These are phyloP conservation scores for Maudiozyma serrabonitensis DNA, from an alignment of 805 yeast genomes.

Conservation along the genomic window DNA sequence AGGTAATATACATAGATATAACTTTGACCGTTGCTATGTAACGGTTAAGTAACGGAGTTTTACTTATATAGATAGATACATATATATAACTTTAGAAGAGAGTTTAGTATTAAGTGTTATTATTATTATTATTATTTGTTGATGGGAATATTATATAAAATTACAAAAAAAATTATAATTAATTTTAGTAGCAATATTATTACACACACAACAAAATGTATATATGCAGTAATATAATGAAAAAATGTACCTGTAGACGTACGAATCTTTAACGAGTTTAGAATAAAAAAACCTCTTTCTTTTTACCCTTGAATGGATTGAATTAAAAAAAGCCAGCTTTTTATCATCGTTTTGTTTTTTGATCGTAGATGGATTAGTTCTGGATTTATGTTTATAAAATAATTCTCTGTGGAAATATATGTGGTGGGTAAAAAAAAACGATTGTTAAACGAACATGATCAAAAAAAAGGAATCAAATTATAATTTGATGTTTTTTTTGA, in stretches of 20 bases:
- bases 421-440: background rate
- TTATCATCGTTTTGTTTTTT: background rate
- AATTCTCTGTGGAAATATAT: background rate
- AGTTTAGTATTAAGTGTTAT: background rate
- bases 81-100: background rate
- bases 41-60: too few species aligned
- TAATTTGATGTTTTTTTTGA: background rate
- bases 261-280: too few species aligned
- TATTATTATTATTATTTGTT: background rate
- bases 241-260: background rate
- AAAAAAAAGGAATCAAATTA: background rate
- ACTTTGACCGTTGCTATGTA: too few species aligned
- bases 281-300: too few species aligned
- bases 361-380: background rate
- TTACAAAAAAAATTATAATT: background rate
- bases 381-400: too few species aligned
- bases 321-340: too few species aligned
- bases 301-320: too few species aligned
- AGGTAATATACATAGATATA: too few species aligned
- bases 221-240: background rate
- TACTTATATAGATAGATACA: background rate
- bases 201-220: background rate
- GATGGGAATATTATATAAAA: background rate
- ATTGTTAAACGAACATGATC: background rate
- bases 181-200: background rate